Percentiles rank a stretch among this genome's conserved stretches.
Conservation (phyloP, 192 early-diverging fungal genomes). For the Backusella parvicylindrica region DNA sequence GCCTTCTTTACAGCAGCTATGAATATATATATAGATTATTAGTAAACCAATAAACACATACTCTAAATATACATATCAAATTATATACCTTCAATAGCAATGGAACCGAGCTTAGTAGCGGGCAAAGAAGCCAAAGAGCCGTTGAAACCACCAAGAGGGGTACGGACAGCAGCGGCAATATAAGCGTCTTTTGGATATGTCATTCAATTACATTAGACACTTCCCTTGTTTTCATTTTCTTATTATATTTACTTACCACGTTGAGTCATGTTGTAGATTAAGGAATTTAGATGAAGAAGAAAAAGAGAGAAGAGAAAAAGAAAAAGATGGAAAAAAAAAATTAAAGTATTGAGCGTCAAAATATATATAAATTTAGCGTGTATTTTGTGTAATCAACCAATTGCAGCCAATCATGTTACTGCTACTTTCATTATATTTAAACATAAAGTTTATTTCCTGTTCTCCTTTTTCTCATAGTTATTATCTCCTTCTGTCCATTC, state of each 20-base stretch:
- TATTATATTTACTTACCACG: slow-evolving; percentile 6
- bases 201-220: neutral
- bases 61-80: neutral
- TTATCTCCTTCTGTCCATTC: neutral
- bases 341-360: slow-evolving; percentile 6
- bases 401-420: neutral
- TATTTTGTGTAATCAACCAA: neutral
- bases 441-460: slow-evolving; percentile 1
- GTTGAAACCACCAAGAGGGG: slow-evolving; percentile 89
- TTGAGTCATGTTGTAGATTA: slow-evolving; percentile 14
- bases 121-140: slow-evolving; percentile 81
- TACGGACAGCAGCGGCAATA: slow-evolving; percentile 88
- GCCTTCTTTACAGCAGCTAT: slow-evolving; percentile 47
- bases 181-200: slow-evolving; percentile 71
- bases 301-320: neutral
- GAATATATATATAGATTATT: neutral
- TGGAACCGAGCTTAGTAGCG: slow-evolving; percentile 80
- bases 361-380: neutral
- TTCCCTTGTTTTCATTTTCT: neutral
- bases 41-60: neutral
- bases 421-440: neutral
- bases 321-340: neutral
- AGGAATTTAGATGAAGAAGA: neutral
- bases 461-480: neutral
- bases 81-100: slow-evolving; percentile 77